These are phyloP conservation scores for Xylariales sp. DNA, from an alignment of 2,329 filamentous ascomycete genomes.

Conservation along the genomic window DNA sequence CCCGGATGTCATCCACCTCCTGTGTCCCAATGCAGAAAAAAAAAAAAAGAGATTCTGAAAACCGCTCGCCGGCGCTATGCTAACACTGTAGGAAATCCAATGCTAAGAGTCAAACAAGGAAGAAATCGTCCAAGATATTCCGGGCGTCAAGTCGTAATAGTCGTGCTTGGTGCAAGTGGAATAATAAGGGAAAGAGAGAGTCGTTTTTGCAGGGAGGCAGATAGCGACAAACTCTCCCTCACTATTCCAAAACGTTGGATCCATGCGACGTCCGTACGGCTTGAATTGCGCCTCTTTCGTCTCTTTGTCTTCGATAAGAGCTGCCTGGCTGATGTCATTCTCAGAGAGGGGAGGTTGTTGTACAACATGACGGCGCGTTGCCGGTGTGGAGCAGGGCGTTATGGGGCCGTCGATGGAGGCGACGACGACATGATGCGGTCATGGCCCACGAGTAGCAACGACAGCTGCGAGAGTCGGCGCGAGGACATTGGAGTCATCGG, in stretches of 20 bases:
- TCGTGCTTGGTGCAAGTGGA: no score
- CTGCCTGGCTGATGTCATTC: no score
- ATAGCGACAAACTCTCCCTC: neutral
- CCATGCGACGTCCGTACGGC: no score
- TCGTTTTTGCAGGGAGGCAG: neutral
- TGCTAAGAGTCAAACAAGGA: constrained; percentile 7
- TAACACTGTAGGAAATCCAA: constrained; percentile 10
- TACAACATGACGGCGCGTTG: no score
- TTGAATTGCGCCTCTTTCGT: no score
- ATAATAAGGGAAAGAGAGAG: no score
- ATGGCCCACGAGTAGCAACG: constrained; percentile 43
- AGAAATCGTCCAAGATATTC: constrained; percentile 8
- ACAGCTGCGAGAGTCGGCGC: constrained; percentile 42
- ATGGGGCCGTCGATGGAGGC: constrained; percentile 23
- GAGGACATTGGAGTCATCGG: constrained; percentile 25
- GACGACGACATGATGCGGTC: constrained; percentile 35
- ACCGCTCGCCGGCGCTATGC: constrained; percentile 19
- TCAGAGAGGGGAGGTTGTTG: no score
- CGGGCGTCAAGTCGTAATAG: neutral
- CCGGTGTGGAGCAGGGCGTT: no score
- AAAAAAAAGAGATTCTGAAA: no score
- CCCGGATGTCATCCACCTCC: constrained; percentile 9
- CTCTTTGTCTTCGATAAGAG: no score
- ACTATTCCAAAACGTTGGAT: no score
- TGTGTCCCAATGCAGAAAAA: constrained; percentile 14